Base-by-base conservation (phyloP, 352 stramenopile species). In the Globisporangium barbulae region DNA sequence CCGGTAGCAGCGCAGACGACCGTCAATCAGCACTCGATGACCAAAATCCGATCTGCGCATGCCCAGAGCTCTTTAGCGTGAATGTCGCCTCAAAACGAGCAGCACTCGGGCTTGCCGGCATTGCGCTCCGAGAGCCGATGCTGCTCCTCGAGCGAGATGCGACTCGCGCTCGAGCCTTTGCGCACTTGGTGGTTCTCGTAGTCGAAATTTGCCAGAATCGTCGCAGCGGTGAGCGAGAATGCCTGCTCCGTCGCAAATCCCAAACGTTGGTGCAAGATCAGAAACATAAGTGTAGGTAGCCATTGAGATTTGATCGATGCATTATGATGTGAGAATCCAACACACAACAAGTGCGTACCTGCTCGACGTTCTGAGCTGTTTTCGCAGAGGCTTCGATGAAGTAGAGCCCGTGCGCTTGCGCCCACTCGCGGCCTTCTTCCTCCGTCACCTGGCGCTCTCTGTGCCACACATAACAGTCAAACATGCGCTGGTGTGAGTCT, bases 351-450 rank as follows among this genome's bases (percentile, higher is more conserved):
- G 10, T 22, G 37, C 70, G 15, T 57, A 92, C 85, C 73, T 86
- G 74, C 56, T 96, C 87, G 45, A 96, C 87, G 42, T 96, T 96
- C 22, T 73, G 31, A 8, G 83, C 85, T 3, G 84, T 94, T 70
- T 94, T 94, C 22, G 85, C 87, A 5, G 83, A 93, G 3, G 85
- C 81, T 69, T 96, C 87, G 49, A 94, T 90, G 61, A 93, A 96
- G 48, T 79, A 89, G n/a, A 94, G 78, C 2, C 79, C 79, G 25
- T 91, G 73, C 1, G 70, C 68, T 15, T 72, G 58, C 0, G 85
- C 82, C 83, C 83, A 94, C 48, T 70, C 72, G 47, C 78, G 73
- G 8, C 82, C 85, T 65, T 94, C 85, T 9, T 88, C 78, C 42
- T 88, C 82, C 3, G 76, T 73, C 7, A 94, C 83, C 62, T 93